Evolutionary conservation across 108 stramenopile species (phyloP).

Genomic region (Skeletonema marinoi): DNA sequence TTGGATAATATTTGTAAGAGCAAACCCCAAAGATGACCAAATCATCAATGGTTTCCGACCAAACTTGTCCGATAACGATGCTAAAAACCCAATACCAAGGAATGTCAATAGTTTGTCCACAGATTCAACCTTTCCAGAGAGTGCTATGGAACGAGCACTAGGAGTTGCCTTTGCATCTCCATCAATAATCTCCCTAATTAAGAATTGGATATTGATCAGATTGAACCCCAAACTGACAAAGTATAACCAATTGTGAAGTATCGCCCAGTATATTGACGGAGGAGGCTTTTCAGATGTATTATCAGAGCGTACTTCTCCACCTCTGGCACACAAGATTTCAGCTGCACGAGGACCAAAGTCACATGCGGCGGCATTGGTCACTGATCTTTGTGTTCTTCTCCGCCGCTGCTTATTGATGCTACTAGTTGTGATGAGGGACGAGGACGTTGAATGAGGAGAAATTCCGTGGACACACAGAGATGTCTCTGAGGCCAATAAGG

Average conservation of each 20-base stretch:
- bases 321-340: background rate
- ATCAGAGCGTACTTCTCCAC: background rate
- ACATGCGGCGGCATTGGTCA: background rate
- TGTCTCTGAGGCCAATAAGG: background rate
- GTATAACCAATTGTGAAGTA: slow-evolving; percentile 30
- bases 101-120: slow-evolving; percentile 28
- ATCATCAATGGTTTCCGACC: slow-evolving; percentile 29
- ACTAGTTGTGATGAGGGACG: background rate
- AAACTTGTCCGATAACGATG: slow-evolving; percentile 16
- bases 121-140: slow-evolving; percentile 23
- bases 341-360: slow-evolving; percentile 1
- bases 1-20: slow-evolving; percentile 21
- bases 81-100: slow-evolving; percentile 16
- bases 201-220: slow-evolving; percentile 29
- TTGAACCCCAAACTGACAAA: slow-evolving; percentile 30
- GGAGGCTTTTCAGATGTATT: background rate
- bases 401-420: background rate
- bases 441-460: background rate
- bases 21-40: slow-evolving; percentile 22
- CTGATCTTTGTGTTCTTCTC: background rate
- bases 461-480: background rate
- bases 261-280: slow-evolving; percentile 27
- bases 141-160: slow-evolving; percentile 5
- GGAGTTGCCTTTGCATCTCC: slow-evolving; percentile 18
- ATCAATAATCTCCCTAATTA: slow-evolving; percentile 20